phyloP scores from a whole-genome alignment of 768 basidiomycete species.

The Tulasnella sp. region DNA sequence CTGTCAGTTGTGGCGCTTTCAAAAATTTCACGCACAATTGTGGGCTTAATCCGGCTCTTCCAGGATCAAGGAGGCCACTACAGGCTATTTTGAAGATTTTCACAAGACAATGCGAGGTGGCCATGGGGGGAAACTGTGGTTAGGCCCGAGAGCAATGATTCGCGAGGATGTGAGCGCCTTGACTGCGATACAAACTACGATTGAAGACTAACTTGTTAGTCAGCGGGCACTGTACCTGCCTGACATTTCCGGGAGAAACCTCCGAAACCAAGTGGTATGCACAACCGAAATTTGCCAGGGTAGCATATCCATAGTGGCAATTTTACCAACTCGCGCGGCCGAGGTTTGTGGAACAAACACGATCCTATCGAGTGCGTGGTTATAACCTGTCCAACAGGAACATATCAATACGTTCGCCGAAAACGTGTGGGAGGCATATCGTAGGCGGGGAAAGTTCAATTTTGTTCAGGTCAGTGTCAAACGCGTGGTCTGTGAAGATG shows the following conservation, averaged over 20 bases:
- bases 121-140: constrained; percentile 90
- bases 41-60: neutral
- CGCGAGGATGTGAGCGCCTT: constrained; percentile 64
- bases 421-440: constrained; percentile 42
- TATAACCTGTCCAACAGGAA: constrained; percentile 35
- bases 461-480: constrained; percentile 38
- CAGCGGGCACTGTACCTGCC: constrained; percentile 91
- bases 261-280: constrained; percentile 46
- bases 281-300: constrained; percentile 68
- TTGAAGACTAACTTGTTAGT: neutral
- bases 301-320: constrained; percentile 63
- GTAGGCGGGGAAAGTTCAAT: constrained; percentile 49
- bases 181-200: neutral
- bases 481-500: no score
- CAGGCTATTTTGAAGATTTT: constrained; percentile 81
- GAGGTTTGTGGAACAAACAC: constrained; percentile 42
- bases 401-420: constrained; percentile 63
- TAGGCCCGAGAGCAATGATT: constrained; percentile 79
- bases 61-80: constrained; percentile 51
- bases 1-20: constrained; percentile 21
- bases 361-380: neutral
- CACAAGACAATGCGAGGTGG: constrained; percentile 50
- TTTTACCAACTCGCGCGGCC: constrained; percentile 78
- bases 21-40: no score
- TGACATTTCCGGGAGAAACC: constrained; percentile 59